Percentiles rank a stretch among this genome's conserved stretches.
phyloP scores from a whole-genome alignment of 495 filamentous ascomycete genomes.

The Annulohypoxylon maeteangense region DNA sequence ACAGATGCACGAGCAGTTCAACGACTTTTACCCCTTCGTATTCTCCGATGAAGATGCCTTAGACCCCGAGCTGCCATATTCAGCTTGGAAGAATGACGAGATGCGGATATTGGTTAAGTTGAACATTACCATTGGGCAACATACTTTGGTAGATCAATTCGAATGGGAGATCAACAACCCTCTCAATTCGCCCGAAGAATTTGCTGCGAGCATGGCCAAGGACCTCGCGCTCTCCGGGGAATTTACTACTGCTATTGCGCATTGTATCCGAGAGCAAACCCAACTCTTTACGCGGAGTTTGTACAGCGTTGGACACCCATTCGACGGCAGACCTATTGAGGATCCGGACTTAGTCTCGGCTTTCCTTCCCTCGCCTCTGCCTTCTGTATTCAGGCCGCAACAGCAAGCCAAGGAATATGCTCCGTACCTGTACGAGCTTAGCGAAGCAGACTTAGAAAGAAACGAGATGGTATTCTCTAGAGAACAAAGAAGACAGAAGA shows the following conservation, averaged over 20 bases:
- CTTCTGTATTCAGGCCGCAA: conserved; percentile 84
- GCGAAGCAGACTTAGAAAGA: conserved; percentile 87
- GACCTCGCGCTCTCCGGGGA: conserved; percentile 95
- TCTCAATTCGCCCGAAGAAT: conserved; percentile 91
- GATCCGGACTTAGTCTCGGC: conserved; percentile 86
- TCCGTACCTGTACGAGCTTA: conserved; percentile 93
- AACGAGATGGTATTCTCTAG: conserved; percentile 92
- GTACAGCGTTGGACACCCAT: conserved; percentile 91
- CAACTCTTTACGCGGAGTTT: conserved; percentile 94
- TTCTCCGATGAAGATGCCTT: conserved; percentile 90
- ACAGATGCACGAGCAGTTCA: conserved; percentile 88
- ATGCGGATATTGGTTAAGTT: conserved; percentile 96
- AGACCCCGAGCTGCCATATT: conserved; percentile 89
- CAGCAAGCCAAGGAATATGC: conserved; percentile 92
- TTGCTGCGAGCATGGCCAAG: conserved; percentile 85
- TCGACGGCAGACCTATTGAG: conserved; percentile 92
- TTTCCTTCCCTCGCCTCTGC: conserved; percentile 86
- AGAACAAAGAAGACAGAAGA: conserved; percentile 92
- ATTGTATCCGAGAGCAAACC: conserved; percentile 93
- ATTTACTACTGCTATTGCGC: conserved; percentile 96
- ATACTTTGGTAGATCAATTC: conserved; percentile 95
- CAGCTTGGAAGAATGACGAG: conserved; percentile 97
- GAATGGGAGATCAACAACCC: conserved; percentile 99
- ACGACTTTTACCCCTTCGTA: conserved; percentile 90
- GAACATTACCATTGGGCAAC: conserved; percentile 96